Conservation (phyloP, 2,329 filamentous ascomycete species). For the Endothia cerciana region DNA sequence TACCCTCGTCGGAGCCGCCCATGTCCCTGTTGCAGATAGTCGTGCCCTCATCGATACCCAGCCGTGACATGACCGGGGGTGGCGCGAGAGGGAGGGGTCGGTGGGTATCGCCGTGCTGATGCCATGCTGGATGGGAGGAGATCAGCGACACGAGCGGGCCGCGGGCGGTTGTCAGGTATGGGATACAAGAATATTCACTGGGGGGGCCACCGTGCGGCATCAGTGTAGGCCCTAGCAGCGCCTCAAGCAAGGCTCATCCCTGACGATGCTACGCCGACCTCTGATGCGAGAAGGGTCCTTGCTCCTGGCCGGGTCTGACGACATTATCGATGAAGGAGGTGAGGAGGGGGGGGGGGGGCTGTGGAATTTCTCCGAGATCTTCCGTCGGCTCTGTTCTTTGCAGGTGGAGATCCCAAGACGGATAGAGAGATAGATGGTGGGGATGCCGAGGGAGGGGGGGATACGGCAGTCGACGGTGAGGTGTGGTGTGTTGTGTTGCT, state of each 20-base stretch:
- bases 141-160: too few species aligned
- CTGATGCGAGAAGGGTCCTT: slow-evolving; percentile 23
- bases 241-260: slow-evolving; percentile 17
- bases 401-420: not conserved
- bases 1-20: not conserved
- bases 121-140: not conserved
- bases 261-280: not conserved
- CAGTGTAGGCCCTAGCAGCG: not conserved
- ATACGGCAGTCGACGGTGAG: too few species aligned
- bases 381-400: slow-evolving; percentile 12
- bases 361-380: slow-evolving; percentile 19
- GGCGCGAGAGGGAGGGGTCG: slow-evolving; percentile 4
- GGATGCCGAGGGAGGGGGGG: not conserved
- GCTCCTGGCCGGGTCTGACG: slow-evolving; percentile 22
- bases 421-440: too few species aligned
- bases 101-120: slow-evolving; percentile 3
- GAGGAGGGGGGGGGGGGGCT: not conserved
- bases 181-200: slow-evolving; percentile 5
- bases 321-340: slow-evolving; percentile 4
- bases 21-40: slow-evolving; percentile 5
- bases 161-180: not conserved
- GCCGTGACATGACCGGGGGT: not conserved
- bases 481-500: too few species aligned
- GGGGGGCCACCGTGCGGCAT: not conserved
- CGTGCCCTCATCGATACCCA: slow-evolving; percentile 5